phyloP scores from a whole-genome alignment of 495 filamentous ascomycete genomes.

The Xylaria intraflava region DNA sequence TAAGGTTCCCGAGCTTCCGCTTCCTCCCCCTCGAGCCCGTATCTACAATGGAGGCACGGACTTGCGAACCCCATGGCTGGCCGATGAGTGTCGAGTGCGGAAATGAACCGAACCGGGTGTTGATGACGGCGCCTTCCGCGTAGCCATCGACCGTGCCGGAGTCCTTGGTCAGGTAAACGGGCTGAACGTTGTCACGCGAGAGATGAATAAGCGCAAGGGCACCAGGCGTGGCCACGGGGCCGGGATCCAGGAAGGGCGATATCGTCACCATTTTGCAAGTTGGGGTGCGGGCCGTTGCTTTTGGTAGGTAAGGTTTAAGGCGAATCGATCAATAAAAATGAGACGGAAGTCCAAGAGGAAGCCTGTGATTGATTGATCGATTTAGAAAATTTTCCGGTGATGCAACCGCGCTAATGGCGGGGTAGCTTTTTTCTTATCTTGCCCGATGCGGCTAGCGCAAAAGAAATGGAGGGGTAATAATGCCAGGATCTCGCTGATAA shows the following conservation, averaged over 20 bases:
- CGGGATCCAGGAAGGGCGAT: slow-evolving; percentile 70
- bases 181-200: slow-evolving; percentile 71
- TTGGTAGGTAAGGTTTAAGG: neutral
- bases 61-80: slow-evolving; percentile 84
- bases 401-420: slow-evolving; percentile 5
- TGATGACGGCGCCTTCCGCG: slow-evolving; percentile 74
- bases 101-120: slow-evolving; percentile 92
- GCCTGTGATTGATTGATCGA: no score
- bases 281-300: neutral
- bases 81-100: slow-evolving; percentile 80
- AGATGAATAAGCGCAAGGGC: slow-evolving; percentile 74
- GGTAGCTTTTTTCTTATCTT: neutral
- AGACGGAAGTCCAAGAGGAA: no score
- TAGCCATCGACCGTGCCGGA: slow-evolving; percentile 62
- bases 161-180: slow-evolving; percentile 58
- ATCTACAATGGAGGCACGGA: slow-evolving; percentile 82
- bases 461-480: slow-evolving; percentile 5
- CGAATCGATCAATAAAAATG: neutral
- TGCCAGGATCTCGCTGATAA: neutral
- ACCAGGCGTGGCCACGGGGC: slow-evolving; percentile 46
- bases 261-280: slow-evolving; percentile 24
- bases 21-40: slow-evolving; percentile 71
- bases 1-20: slow-evolving; percentile 41
- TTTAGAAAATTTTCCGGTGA: neutral
- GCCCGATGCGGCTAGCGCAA: neutral